Base-by-base conservation (phyloP, 208 protist genomes). In the Crithidia thermophila region DNA sequence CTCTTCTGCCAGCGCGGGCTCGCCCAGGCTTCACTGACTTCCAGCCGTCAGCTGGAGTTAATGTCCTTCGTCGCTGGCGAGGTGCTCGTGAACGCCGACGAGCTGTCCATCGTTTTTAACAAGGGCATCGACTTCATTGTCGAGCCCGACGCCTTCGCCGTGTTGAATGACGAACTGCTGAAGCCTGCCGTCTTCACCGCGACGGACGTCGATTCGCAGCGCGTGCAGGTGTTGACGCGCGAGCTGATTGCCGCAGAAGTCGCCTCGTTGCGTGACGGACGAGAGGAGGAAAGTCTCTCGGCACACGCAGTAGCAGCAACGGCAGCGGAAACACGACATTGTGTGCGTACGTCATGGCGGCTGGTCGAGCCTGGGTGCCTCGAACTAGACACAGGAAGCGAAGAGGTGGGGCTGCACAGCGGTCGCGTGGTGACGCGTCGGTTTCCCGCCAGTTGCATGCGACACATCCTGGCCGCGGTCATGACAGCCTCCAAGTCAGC, bases 121-220 rank as follows among this genome's bases (percentile, higher is more conserved):
- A 77, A 71, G 27, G 72, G 74, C 31, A 45, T 84, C 23, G 81
- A 90, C 46, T 47, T 76, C 9, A 75, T 80, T 3, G 39, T 90
- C n/a, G 77, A 87, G 16, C 88, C 85, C 3, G 46, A 40, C 13
- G 81, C 69, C 13, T 61, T 88, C 14, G 78, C 72, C 11, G 55
- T 80, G 18, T 43, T 91, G 28, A 88, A 87, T 53, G 81, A 89
- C 30, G 58, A 72, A 0, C 58, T 88, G 27, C 65, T 85, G 13
- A 83, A 81, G 43, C 83, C 83, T 6, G 34, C 30, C 0, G 61
- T 73, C 1, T 72, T 79, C 28, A 9, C 11, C 30, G 23, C 20
- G 18, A 23, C 39, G 8, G 50, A 69, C n/a, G 27, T 21, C 9
- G 33, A 69, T 4, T 30, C 61, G 42, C 25, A 45, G 11, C 6